Base-by-base conservation (phyloP, 2,329 filamentous ascomycete species). In the Colletotrichum sp. region DNA sequence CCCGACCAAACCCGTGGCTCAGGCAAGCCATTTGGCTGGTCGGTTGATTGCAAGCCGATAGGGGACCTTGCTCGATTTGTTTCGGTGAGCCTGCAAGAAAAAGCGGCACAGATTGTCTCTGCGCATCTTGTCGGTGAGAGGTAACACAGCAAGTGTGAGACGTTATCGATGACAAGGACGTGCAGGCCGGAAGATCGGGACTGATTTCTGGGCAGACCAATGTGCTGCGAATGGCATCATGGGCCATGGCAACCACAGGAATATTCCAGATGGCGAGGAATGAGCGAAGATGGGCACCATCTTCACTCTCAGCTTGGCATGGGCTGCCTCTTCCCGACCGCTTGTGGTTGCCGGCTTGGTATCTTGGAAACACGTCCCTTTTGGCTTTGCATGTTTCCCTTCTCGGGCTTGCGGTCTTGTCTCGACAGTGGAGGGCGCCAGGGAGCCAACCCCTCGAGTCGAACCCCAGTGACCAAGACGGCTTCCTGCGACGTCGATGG, bases 271-370 rank as follows among this genome's bases (percentile, higher is more conserved):
- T 73, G 64, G 34, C 32, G 26, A 32, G 69, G 69, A 72, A 72
- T 72, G 36, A 52, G 10, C 36, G 60, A 71, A n/a, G 55, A 72
- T 52, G 52, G 63, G 34, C 30, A n/a, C 63, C 38, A 34, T 73
- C 28, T 38, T 75, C 26, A 64, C 58, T 28, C 26, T 30, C 70
- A 36, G 26, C 74, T 76, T 76, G 71, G 74, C 74, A 63, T 71
- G 67, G 74, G 74, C 74, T 76, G 72, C 74, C 74, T 76, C 74
- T 71, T 70, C 72, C 71, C 66, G 38, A 64, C 66, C 74, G 74
- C 74, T 75, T 75, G 71, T 67, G 66, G 24, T 28, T 76, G 74
- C 74, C 74, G 74, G 74, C 74, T 76, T 76, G 74, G 74, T 74
- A 58, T 74, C 74, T 69, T 74, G 71, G 69, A 57, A 67, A 65